These are phyloP conservation scores for Boletus subcaerulescens DNA, from an alignment of 768 basidiomycete genomes.

Conservation along the genomic window DNA sequence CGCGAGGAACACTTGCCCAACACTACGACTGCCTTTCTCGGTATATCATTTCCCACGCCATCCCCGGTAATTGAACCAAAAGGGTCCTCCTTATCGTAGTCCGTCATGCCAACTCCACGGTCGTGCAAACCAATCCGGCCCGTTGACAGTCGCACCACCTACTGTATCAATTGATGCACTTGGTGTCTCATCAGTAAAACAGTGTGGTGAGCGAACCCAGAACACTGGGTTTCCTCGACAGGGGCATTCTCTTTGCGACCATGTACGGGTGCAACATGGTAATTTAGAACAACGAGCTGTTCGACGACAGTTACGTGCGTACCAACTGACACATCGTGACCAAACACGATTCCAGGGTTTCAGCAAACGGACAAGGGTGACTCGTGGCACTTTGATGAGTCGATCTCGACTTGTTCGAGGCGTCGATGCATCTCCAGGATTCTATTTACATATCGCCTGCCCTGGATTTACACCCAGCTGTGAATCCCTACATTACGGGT, in stretches of 20 bases:
- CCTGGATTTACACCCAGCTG: background rate
- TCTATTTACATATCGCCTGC: background rate
- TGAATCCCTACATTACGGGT: background rate
- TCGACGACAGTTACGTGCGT: background rate
- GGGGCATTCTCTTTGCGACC: constrained; percentile 1
- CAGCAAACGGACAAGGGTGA: background rate
- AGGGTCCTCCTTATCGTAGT: constrained; percentile 1
- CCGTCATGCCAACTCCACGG: background rate
- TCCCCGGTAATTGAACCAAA: constrained; percentile 25
- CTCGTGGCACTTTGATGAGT: background rate
- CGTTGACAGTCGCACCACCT: background rate
- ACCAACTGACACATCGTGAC: background rate
- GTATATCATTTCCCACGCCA: constrained; percentile 18
- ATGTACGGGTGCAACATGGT: constrained; percentile 10
- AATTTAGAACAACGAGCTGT: constrained; percentile 15
- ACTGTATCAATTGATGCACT: background rate
- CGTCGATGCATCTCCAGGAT: background rate
- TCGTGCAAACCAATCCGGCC: constrained; percentile 2
- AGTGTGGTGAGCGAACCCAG: background rate
- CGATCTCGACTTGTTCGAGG: background rate
- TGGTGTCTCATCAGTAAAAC: too few relatives aligned
- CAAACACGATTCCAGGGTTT: constrained; percentile 2
- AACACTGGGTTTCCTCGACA: background rate
- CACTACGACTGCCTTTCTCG: constrained; percentile 20
- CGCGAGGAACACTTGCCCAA: constrained; percentile 28